Percentiles rank a stretch among this genome's conserved stretches.
Conservation (phyloP, 163 green algal genomes). For the Smithsoniella earleae region DNA sequence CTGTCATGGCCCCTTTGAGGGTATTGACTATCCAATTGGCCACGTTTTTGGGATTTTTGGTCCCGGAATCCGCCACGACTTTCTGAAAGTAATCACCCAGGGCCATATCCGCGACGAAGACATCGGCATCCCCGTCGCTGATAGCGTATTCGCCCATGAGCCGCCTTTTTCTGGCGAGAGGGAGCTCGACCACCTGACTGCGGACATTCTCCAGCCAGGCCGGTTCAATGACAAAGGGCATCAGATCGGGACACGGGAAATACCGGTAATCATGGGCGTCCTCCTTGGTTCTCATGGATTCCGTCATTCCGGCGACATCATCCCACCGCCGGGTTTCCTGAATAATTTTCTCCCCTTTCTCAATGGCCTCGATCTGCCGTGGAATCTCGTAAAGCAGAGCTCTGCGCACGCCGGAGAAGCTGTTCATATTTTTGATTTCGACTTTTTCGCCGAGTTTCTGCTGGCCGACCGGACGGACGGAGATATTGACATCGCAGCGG, state of each 20-base stretch:
- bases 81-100: too few relatives aligned
- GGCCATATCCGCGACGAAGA: too few relatives aligned
- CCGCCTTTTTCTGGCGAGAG: too few relatives aligned
- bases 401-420: slow-evolving; percentile 84
- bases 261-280: slow-evolving; percentile 90
- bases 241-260: slow-evolving; percentile 92
- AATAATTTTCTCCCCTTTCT: slow-evolving; percentile 64
- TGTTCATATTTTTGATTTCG: slow-evolving; percentile 99
- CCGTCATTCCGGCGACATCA: slow-evolving; percentile 64
- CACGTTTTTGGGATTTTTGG: too few relatives aligned
- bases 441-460: slow-evolving; percentile 80
- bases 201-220: too few relatives aligned
- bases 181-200: too few relatives aligned
- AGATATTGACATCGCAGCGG: slow-evolving; percentile 95
- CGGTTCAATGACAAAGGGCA: slow-evolving; percentile 57
- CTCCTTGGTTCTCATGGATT: slow-evolving; percentile 84
- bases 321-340: slow-evolving; percentile 93
- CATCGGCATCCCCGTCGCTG: too few relatives aligned
- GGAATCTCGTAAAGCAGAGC: slow-evolving; percentile 81
- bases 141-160: too few relatives aligned
- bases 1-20: too few relatives aligned
- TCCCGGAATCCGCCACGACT: too few relatives aligned
- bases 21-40: too few relatives aligned
- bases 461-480: slow-evolving; percentile 45
- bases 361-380: too few relatives aligned